Evolutionary conservation across 371 early-diverging fungal species (phyloP).

Genomic region (Agmasoma carcini): DNA sequence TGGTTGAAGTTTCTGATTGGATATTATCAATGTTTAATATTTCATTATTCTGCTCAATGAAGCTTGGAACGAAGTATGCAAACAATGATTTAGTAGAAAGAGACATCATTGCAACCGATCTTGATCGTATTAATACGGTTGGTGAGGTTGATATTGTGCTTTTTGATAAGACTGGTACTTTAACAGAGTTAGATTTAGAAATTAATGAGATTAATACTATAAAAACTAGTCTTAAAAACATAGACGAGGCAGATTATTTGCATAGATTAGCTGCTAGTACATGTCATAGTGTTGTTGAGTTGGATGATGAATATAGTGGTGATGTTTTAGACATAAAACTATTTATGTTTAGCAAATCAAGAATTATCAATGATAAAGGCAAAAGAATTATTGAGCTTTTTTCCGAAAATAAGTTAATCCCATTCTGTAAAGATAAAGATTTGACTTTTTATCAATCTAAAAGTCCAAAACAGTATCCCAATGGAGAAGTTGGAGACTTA

Average conservation of each 20-base stretch:
- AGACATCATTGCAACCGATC: slow-evolving; percentile 78
- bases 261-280: slow-evolving; percentile 62
- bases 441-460: slow-evolving; percentile 57
- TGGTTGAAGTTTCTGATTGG: slow-evolving; percentile 66
- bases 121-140: slow-evolving; percentile 76
- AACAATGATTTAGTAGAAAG: slow-evolving; percentile 63
- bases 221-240: background rate
- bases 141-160: slow-evolving; percentile 83
- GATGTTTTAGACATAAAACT: slow-evolving; percentile 93
- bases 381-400: background rate
- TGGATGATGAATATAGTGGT: slow-evolving; percentile 73
- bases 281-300: slow-evolving; percentile 80
- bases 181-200: slow-evolving; percentile 91
- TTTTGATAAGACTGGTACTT: slow-evolving; percentile 98
- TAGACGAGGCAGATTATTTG: slow-evolving; percentile 4
- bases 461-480: slow-evolving; percentile 1
- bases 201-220: slow-evolving; percentile 66
- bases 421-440: slow-evolving; percentile 72
- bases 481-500: background rate
- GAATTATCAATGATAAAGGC: background rate
- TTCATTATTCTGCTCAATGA: slow-evolving; percentile 76
- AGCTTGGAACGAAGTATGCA: slow-evolving; percentile 81
- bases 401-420: background rate
- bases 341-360: slow-evolving; percentile 74
- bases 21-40: slow-evolving; percentile 46